A percentile compares a stretch with the other conserved stretches of the same genome.
Conservation (phyloP, 2,329 filamentous ascomycete species). For the Ampelomyces quisqualis region DNA sequence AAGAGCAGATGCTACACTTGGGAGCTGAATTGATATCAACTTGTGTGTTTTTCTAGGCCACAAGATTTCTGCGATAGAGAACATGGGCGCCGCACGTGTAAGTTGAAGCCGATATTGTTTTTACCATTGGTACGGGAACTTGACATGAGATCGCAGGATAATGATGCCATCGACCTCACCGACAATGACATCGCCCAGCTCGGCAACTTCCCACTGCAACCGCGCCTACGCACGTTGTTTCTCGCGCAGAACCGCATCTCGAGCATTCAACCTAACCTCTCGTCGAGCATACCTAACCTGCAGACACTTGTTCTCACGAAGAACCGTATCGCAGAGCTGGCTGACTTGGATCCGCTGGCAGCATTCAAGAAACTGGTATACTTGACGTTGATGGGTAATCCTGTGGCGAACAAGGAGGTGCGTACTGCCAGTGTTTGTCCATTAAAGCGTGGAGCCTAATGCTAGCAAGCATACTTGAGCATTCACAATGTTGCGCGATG, state of each 20-base stretch:
- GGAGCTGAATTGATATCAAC: conserved; percentile 83
- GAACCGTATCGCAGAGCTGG: conserved; percentile 80
- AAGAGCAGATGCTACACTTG: conserved; percentile 97
- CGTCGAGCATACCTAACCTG: conserved; percentile 77
- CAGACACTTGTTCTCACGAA: conserved; percentile 77
- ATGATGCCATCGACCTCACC: conserved; percentile 96
- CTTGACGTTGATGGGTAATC: conserved; percentile 80
- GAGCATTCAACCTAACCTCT: conserved; percentile 73
- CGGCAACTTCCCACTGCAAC: conserved; percentile 89
- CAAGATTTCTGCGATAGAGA: conserved; percentile 96
- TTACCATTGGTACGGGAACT: too few relatives aligned
- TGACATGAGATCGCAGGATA: conserved; percentile 60
- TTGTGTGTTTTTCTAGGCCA: conserved; percentile 71
- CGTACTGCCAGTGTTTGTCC: conserved; percentile 9
- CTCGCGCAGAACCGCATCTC: conserved; percentile 86
- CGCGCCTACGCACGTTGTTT: conserved; percentile 82
- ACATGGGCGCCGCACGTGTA: conserved; percentile 91
- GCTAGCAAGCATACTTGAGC: conserved; percentile 18
- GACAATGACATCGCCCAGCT: conserved; percentile 94
- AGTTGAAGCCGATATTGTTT: too few relatives aligned
- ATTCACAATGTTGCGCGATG: conserved; percentile 1
- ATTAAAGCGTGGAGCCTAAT: conserved; percentile 14
- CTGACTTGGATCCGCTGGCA: conserved; percentile 79
- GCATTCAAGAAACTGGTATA: conserved; percentile 72
- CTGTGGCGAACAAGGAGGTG: conserved; percentile 89